Evolutionary conservation across 257 asterid species (phyloP), one percentile per base, ranked within the genome.

Genomic region (Ajuga chamaepitys): DNA sequence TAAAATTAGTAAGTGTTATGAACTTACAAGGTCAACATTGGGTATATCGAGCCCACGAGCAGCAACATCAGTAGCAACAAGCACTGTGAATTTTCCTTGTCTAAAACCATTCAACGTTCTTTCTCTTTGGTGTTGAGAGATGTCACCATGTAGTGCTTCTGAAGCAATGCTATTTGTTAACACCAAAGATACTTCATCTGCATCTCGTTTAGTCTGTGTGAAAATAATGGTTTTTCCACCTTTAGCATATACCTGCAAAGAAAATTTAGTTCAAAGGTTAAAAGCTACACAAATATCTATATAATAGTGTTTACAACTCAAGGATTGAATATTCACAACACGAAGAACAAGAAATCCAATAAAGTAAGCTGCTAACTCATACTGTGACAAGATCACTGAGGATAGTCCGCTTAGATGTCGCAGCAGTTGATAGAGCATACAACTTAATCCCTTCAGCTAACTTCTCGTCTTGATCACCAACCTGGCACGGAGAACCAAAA

Each of bases 101-200:
- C 98, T 83, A 70, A 88, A 91, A 66, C 88, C 94, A 75, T 91
- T 91, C 58, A 91, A 68, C 4, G 98, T 88, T 82, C 97, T 85
- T 74, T 91, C 96, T 68, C 98, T 86, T 78, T 91, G 98, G 82
- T 91, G 97, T 62, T 91, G 98, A 76, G 98, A 91, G 73, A 91
- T 91, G 79, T 91, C 98, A 0, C 98, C 97, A 38, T 91, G 98
- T 70, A 91, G 81, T n/a, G 98, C 98, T 80, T 88, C 98, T 52
- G 95, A 88, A 32, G 97, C 80, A 65, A 91, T 88, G 77, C 85
- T 88, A 63, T 74, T 91, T 37, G 95, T 77, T 61, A 91, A 74
- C 55, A 76, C 85, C 73, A 81, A 21, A 16, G 97, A 91, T 44
- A 91, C 95, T 79, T 91, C 98, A 72, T 91, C 98, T n/a, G 98